Percentiles rank a stretch among this genome's conserved stretches.
phyloP scores from a whole-genome alignment of 768 basidiomycete species.

The Rhizopogon salebrosus region DNA sequence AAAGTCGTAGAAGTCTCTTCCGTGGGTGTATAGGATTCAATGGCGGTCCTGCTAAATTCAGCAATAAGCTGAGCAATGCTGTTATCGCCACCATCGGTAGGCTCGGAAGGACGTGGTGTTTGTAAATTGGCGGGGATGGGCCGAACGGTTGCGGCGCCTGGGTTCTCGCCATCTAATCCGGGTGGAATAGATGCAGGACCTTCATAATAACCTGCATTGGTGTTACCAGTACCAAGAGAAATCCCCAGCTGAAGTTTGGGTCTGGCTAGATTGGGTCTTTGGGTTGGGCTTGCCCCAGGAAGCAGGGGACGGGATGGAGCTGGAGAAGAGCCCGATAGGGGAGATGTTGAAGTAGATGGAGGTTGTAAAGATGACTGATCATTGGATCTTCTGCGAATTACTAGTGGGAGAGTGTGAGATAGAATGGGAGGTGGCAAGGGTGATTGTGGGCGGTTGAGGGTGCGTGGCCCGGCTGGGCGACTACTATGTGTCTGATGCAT shows the following conservation, averaged over 20 bases:
- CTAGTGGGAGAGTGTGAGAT: constrained; percentile 34
- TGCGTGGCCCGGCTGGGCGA: constrained; percentile 51
- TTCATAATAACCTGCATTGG: constrained; percentile 26
- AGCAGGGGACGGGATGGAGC: constrained; percentile 26
- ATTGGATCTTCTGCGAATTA: constrained; percentile 32
- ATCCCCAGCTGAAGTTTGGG: constrained; percentile 34
- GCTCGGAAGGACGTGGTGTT: constrained; percentile 25
- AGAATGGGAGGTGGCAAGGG: constrained; percentile 27
- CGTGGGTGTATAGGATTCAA: constrained; percentile 29
- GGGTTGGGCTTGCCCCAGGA: constrained; percentile 24
- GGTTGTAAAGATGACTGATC: constrained; percentile 23
- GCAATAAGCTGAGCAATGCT: constrained; percentile 34
- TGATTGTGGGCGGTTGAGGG: constrained; percentile 36
- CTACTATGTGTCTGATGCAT: constrained; percentile 23
- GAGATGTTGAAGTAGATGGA: constrained; percentile 24
- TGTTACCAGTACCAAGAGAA: constrained; percentile 12
- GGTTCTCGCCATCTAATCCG: constrained; percentile 30
- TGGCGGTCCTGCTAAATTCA: constrained; percentile 22
- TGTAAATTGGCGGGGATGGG: constrained; percentile 30
- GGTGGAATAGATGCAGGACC: constrained; percentile 29
- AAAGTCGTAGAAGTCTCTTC: constrained; percentile 28
- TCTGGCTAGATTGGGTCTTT: constrained; percentile 19
- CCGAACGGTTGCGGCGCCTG: constrained; percentile 38
- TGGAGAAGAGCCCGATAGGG: constrained; percentile 24
- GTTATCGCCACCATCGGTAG: constrained; percentile 23